Conservation (phyloP, 768 basidiomycete species). For the Xerocomellus intermedius region DNA sequence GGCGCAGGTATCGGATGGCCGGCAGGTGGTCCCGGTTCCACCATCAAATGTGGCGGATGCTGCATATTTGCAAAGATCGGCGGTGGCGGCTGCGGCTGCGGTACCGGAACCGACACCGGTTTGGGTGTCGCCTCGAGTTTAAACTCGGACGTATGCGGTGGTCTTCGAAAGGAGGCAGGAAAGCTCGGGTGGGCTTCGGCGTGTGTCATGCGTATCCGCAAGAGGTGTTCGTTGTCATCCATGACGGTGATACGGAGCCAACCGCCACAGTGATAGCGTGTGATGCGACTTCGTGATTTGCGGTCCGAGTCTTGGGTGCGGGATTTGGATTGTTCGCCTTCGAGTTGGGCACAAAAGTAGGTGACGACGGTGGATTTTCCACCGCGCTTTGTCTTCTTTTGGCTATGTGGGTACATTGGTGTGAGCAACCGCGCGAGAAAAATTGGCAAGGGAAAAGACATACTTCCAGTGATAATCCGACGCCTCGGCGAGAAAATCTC, state of each 20-base stretch:
- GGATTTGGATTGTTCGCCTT: constrained; percentile 35
- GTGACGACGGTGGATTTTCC: constrained; percentile 36
- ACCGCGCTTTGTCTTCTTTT: constrained; percentile 36
- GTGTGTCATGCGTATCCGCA: constrained; percentile 37
- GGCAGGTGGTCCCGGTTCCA: constrained; percentile 17
- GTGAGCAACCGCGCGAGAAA: neutral
- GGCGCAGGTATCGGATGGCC: constrained; percentile 11
- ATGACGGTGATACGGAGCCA: constrained; percentile 38
- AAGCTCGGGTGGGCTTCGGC: constrained; percentile 35
- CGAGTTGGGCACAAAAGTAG: constrained; percentile 36
- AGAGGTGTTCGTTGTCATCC: constrained; percentile 35
- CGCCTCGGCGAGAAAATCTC: constrained; percentile 34
- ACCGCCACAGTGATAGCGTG: constrained; percentile 34
- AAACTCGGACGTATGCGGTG: constrained; percentile 33
- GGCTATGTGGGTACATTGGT: constrained; percentile 9
- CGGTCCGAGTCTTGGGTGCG: constrained; percentile 33
- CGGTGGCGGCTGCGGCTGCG: constrained; percentile 1
- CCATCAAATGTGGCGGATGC: constrained; percentile 20
- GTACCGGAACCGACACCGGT: constrained; percentile 17
- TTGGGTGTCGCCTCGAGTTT: constrained; percentile 31
- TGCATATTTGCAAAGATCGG: constrained; percentile 26
- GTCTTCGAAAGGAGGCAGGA: constrained; percentile 33
- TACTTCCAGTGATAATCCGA: constrained; percentile 38
- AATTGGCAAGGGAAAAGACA: neutral
- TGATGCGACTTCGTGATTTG: constrained; percentile 36